phyloP scores from a whole-genome alignment of 140 eudicot species.

The Cichorium intybus region DNA sequence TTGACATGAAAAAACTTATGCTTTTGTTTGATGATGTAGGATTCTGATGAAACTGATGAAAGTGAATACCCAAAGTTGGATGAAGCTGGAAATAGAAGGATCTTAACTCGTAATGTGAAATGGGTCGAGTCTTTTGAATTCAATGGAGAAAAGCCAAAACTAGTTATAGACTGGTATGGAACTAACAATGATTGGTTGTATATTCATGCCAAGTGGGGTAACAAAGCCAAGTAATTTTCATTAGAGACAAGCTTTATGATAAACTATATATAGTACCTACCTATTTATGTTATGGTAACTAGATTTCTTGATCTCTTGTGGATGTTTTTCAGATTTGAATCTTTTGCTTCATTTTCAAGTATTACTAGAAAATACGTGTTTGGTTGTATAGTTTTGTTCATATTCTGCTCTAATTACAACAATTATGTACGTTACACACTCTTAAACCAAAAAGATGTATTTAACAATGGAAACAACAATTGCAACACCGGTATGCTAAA shows the following conservation, averaged over 20 bases:
- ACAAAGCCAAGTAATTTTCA: background rate
- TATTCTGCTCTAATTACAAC: background rate
- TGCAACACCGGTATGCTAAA: no score
- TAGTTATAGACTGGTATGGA: background rate
- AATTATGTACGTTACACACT: background rate
- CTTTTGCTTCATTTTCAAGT: background rate
- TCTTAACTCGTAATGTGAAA: background rate
- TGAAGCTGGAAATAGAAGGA: no score
- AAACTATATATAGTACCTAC: no score
- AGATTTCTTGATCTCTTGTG: background rate
- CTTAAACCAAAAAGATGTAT: no score
- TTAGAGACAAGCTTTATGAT: background rate
- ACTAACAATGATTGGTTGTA: background rate
- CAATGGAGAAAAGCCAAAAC: background rate
- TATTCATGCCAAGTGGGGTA: background rate
- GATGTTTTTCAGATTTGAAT: background rate
- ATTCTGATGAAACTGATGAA: background rate
- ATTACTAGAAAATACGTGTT: background rate
- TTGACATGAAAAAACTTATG: background rate
- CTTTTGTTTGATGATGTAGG: background rate
- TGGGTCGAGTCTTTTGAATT: background rate
- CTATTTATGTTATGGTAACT: no score
- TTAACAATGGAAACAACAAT: no score
- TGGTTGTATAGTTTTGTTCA: background rate
- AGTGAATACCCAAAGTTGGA: background rate